These are phyloP conservation scores for Pestalotiopsis sp. DNA, from an alignment of 2,329 filamentous ascomycete species.

Conservation along the genomic window DNA sequence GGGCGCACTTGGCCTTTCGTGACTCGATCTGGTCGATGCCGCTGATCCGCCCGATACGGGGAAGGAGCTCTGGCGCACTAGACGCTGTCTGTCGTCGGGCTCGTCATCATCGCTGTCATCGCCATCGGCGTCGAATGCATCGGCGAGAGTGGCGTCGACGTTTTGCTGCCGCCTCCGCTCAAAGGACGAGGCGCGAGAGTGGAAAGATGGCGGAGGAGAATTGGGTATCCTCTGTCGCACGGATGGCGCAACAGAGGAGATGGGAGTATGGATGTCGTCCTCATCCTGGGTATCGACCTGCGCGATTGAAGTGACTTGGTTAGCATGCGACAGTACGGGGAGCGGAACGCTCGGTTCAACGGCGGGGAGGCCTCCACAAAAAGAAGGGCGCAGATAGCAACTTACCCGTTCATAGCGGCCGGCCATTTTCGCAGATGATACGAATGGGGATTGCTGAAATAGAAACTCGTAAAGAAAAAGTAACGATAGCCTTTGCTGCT, in stretches of 20 bases:
- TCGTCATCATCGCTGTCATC: slow-evolving; percentile 74
- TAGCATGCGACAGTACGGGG: slow-evolving; percentile 18
- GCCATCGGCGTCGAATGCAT: slow-evolving; percentile 86
- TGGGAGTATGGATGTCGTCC: slow-evolving; percentile 47
- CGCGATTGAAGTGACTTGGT: slow-evolving; percentile 14
- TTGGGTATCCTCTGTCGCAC: slow-evolving; percentile 46
- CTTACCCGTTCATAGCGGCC: slow-evolving; percentile 62
- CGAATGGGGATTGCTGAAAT: not conserved
- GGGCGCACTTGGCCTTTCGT: slow-evolving; percentile 18
- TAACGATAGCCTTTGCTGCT: not conserved
- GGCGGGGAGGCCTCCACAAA: slow-evolving; percentile 2
- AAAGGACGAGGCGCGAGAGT: slow-evolving; percentile 77
- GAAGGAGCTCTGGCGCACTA: slow-evolving; percentile 71
- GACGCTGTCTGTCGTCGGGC: slow-evolving; percentile 79
- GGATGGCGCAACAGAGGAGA: slow-evolving; percentile 24
- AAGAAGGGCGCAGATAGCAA: slow-evolving; percentile 11
- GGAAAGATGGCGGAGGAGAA: slow-evolving; percentile 82
- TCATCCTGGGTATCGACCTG: slow-evolving; percentile 64
- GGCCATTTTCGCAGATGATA: slow-evolving; percentile 45
- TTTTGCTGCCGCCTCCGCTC: slow-evolving; percentile 40
- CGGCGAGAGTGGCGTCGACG: slow-evolving; percentile 82
- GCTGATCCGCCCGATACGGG: slow-evolving; percentile 25
- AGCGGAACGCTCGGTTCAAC: not conserved
- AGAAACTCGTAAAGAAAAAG: not conserved
- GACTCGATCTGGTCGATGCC: slow-evolving; percentile 19